A percentile compares a stretch with the other conserved stretches of the same genome.
phyloP scores from a whole-genome alignment of 2,329 filamentous ascomycete genomes.

The Chaetomium olivaceum region DNA sequence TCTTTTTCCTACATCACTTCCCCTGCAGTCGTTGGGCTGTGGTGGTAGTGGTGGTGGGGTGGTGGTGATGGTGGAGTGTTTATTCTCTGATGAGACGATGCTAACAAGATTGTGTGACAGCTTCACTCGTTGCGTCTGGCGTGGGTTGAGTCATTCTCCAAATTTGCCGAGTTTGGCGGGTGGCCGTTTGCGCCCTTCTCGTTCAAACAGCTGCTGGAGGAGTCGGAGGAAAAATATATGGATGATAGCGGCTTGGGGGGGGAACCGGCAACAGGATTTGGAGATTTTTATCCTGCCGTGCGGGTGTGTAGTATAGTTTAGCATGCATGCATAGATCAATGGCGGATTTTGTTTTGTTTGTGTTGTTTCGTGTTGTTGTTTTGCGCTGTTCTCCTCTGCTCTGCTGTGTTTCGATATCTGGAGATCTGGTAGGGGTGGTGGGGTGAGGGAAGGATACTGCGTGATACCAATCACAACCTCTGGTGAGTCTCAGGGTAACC shows the following conservation, averaged over 20 bases:
- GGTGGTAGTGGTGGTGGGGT: no score
- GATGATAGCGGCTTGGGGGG: constrained; percentile 27
- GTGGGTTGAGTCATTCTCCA: constrained; percentile 97
- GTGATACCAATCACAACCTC: not conserved
- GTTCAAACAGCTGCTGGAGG: constrained; percentile 80
- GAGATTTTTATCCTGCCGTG: not conserved
- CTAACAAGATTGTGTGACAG: constrained; percentile 20
- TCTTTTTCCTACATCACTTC: not conserved
- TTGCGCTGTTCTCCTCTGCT: not conserved
- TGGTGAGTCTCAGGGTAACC: not conserved
- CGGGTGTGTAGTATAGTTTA: constrained; percentile 5
- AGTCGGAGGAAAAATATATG: constrained; percentile 67
- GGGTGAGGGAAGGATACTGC: not conserved
- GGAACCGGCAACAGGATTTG: not conserved
- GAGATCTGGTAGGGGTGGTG: not conserved
- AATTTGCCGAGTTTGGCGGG: constrained; percentile 91
- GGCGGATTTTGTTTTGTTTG: not conserved
- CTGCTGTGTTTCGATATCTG: not conserved
- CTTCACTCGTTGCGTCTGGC: constrained; percentile 73
- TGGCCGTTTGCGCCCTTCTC: constrained; percentile 87
- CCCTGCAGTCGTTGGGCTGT: not conserved
- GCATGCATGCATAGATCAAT: constrained; percentile 22
- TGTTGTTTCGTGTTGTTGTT: not conserved
- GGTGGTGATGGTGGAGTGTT: not conserved
- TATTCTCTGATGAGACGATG: not conserved